Percentiles rank a stretch among this genome's conserved stretches.
These are phyloP conservation scores for Capsicum rhomboideum DNA, from an alignment of 257 asterid species.

Conservation along the genomic window DNA sequence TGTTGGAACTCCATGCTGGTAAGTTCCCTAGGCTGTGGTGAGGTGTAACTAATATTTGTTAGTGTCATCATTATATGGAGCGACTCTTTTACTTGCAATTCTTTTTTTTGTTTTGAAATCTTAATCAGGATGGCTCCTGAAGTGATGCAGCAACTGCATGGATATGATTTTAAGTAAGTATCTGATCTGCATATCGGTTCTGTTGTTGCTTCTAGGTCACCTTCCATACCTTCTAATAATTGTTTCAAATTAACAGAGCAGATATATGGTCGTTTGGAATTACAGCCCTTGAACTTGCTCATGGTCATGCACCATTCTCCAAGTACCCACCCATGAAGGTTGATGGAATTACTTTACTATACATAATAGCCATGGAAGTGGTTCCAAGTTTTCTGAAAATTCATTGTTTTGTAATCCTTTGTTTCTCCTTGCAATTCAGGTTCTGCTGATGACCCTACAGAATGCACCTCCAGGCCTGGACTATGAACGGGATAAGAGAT, in stretches of 20 bases:
- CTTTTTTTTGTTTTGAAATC: background rate
- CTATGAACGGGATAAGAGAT: constrained; percentile 92
- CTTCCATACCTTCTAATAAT: constrained; percentile 4
- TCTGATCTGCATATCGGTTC: background rate
- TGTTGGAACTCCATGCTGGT: constrained; percentile 99
- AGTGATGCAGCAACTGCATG: constrained; percentile 98
- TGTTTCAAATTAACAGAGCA: constrained; percentile 62
- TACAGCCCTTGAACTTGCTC: constrained; percentile 99
- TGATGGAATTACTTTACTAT: constrained; percentile 1
- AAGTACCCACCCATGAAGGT: constrained; percentile 99
- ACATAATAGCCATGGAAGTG: constrained; percentile 2
- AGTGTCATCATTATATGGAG: background rate
- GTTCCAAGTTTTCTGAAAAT: background rate
- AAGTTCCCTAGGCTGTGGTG: constrained; percentile 2
- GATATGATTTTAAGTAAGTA: constrained; percentile 95
- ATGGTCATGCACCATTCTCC: constrained; percentile 98
- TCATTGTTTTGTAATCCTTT: constrained; percentile 5
- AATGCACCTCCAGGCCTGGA: constrained; percentile 99
- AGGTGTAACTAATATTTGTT: background rate
- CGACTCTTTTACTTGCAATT: background rate
- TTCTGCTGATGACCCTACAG: constrained; percentile 95
- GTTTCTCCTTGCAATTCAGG: constrained; percentile 45
- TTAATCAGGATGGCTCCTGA: constrained; percentile 97
- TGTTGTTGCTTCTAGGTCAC: background rate
- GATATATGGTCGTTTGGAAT: constrained; percentile 99